Evolutionary conservation across 2,329 filamentous ascomycete species (phyloP).

Genomic region (Cercospora sojina): DNA sequence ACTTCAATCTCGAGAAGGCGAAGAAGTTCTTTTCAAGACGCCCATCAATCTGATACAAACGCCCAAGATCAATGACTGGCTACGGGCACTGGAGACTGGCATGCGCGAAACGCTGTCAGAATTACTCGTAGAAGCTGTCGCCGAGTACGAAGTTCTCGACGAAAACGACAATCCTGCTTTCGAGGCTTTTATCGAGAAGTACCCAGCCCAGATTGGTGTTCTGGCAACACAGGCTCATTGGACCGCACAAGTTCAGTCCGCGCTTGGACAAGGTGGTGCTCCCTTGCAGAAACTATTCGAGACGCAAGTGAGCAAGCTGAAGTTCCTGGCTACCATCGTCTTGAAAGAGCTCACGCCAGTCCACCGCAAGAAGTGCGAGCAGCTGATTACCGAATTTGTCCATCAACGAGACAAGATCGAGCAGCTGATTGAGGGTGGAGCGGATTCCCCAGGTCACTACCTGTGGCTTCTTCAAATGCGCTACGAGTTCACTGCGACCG

Average conservation of each 20-base stretch:
- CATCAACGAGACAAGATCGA: constrained; percentile 94
- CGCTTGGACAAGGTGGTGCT: constrained; percentile 70
- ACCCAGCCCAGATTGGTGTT: constrained; percentile 92
- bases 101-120: constrained; percentile 96
- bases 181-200: constrained; percentile 75
- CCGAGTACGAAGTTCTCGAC: constrained; percentile 70
- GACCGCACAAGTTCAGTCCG: constrained; percentile 81
- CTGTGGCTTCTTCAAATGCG: constrained; percentile 97
- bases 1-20: constrained; percentile 93
- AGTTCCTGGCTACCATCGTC: constrained; percentile 82
- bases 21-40: constrained; percentile 81
- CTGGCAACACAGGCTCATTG: constrained; percentile 91
- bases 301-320: constrained; percentile 79
- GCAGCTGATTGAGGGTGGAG: constrained; percentile 74
- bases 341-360: constrained; percentile 84
- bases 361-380: constrained; percentile 93
- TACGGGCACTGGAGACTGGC: constrained; percentile 84
- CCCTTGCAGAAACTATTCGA: constrained; percentile 71
- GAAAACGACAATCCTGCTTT: constrained; percentile 69
- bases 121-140: constrained; percentile 79
- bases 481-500: constrained; percentile 80
- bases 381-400: constrained; percentile 97
- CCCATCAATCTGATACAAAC: constrained; percentile 91
- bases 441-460: constrained; percentile 74
- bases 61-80: constrained; percentile 97